phyloP scores from a whole-genome alignment of 352 stramenopile species.

The Lagenidium giganteum region DNA sequence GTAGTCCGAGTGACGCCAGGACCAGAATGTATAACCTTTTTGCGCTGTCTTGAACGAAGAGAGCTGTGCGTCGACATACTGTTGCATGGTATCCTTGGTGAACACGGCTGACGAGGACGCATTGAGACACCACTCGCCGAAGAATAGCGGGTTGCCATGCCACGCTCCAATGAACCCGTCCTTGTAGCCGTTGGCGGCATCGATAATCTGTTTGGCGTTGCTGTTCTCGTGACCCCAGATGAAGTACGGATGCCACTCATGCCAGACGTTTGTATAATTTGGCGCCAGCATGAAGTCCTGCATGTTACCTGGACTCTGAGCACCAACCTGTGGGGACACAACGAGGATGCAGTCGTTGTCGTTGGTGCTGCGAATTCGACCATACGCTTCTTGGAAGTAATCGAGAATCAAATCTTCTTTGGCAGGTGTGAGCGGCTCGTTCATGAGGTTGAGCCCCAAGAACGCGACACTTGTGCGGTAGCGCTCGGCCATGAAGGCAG shows the following conservation, averaged over 20 bases:
- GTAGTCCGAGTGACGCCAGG: constrained; percentile 26
- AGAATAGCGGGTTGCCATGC: constrained; percentile 19
- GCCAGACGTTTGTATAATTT: constrained; percentile 25
- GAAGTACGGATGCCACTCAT: constrained; percentile 39
- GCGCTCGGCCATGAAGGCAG: constrained; percentile 18
- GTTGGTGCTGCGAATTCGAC: constrained; percentile 8
- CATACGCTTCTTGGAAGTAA: constrained; percentile 21
- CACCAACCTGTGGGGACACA: constrained; percentile 13
- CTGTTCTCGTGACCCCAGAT: constrained; percentile 27
- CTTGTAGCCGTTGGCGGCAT: constrained; percentile 5
- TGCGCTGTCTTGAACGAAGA: constrained; percentile 10
- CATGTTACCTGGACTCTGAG: constrained; percentile 16
- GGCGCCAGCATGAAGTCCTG: constrained; percentile 6
- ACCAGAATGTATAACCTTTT: constrained; percentile 20
- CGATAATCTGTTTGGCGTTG: constrained; percentile 18
- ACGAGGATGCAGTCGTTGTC: constrained; percentile 25
- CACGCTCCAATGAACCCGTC: too few species aligned
- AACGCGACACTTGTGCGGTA: constrained; percentile 21
- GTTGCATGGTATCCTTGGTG: constrained; percentile 11
- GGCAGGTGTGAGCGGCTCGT: constrained; percentile 21
- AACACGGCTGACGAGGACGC: too few species aligned
- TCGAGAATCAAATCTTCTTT: constrained; percentile 7
- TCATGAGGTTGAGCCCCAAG: constrained; percentile 24
- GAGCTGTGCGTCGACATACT: constrained; percentile 14
- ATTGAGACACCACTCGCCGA: constrained; percentile 28